These are phyloP conservation scores for Metschnikowia sp. DNA, from an alignment of 805 yeast genomes.

Conservation along the genomic window DNA sequence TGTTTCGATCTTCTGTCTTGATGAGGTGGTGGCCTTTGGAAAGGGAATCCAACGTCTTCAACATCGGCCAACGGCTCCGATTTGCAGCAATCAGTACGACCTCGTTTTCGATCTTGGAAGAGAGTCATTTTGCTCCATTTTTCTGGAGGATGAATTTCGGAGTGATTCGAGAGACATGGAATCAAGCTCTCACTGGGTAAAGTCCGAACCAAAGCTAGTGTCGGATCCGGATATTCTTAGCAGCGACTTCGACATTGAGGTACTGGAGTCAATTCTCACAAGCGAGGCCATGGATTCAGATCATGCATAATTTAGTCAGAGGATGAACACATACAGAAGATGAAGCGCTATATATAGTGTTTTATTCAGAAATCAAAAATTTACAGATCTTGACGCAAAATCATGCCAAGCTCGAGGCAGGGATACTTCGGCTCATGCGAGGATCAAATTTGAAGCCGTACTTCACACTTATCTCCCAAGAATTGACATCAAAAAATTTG, in stretches of 20 bases:
- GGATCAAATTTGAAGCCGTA: slow-evolving; percentile 37
- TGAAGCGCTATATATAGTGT: not conserved
- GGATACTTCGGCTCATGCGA: slow-evolving; percentile 28
- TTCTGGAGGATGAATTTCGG: slow-evolving; percentile 5
- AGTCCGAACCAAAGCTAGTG: slow-evolving; percentile 5
- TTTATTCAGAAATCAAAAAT: not conserved
- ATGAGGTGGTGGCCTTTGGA: slow-evolving; percentile 7
- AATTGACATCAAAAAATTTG: slow-evolving; percentile 38
- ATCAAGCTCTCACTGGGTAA: not conserved
- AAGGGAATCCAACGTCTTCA: not conserved
- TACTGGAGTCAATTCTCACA: slow-evolving; percentile 8
- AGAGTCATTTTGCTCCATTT: slow-evolving; percentile 16
- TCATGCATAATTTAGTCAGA: not conserved
- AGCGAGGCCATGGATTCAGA: not conserved
- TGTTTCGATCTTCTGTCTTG: slow-evolving; percentile 16
- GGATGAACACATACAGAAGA: not conserved
- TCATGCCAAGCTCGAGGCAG: slow-evolving; percentile 19
- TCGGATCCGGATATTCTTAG: slow-evolving; percentile 17
- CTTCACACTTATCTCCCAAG: slow-evolving; percentile 41
- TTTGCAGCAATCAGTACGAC: slow-evolving; percentile 1
- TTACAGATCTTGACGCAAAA: not conserved
- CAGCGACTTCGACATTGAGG: slow-evolving; percentile 17
- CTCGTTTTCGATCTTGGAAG: slow-evolving; percentile 13
- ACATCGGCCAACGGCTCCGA: slow-evolving; percentile 1
- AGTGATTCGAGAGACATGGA: too few species aligned